Conservation (phyloP, 2,329 filamentous ascomycete genomes). For the Tolypocladium ophioglossoides region DNA sequence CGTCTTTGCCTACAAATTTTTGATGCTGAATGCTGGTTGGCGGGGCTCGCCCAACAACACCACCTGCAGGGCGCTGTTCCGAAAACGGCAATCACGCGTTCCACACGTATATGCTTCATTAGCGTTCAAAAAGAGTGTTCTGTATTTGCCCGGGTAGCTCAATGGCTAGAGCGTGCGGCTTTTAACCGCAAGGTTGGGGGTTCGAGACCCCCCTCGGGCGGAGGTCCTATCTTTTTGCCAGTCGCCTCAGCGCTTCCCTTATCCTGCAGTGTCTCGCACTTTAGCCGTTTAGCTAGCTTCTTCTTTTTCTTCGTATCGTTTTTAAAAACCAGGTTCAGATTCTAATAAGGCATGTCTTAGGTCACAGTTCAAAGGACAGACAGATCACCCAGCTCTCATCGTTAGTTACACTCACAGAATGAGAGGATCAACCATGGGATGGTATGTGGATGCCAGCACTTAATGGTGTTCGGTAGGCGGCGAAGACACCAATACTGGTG, state of each 20-base stretch:
- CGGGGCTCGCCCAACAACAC: not conserved
- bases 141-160: constrained; percentile 17
- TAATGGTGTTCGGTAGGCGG: too few relatives aligned
- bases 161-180: constrained; percentile 23
- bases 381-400: too few relatives aligned
- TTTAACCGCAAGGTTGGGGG: constrained; percentile 23
- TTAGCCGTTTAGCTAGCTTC: not conserved
- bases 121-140: not conserved
- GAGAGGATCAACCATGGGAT: too few relatives aligned
- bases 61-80: not conserved
- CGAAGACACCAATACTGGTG: too few relatives aligned
- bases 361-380: too few relatives aligned
- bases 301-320: not conserved
- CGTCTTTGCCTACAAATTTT: constrained; percentile 4
- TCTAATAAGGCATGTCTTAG: too few relatives aligned
- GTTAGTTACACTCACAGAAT: too few relatives aligned
- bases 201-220: constrained; percentile 22
- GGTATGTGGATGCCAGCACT: too few relatives aligned
- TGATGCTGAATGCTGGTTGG: not conserved
- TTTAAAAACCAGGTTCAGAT: too few relatives aligned
- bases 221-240: not conserved
- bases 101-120: not conserved
- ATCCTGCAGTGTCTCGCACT: not conserved
- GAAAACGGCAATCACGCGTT: not conserved
- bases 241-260: not conserved